Conservation (phyloP, 2,329 filamentous ascomycete genomes). For the Diaporthe sp. region DNA sequence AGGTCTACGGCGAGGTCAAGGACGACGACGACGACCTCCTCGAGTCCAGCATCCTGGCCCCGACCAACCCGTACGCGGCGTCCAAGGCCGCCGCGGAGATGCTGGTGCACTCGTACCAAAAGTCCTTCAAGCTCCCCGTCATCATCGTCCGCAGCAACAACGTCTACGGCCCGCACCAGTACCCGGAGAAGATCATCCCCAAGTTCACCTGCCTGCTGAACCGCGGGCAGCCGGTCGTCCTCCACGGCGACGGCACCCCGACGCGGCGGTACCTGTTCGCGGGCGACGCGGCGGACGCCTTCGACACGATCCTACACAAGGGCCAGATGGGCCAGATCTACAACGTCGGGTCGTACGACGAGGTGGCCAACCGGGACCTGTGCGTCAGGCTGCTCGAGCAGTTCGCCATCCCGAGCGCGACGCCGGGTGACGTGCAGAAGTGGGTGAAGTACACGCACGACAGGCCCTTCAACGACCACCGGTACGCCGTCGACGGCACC, state of each 20-base stretch:
- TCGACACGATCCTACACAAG: conserved; percentile 85
- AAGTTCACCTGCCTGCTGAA: conserved; percentile 82
- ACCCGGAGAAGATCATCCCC: conserved; percentile 86
- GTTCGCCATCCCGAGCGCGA: conserved; percentile 65
- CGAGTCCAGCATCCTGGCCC: conserved; percentile 79
- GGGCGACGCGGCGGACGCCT: conserved; percentile 82
- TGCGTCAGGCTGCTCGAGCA: conserved; percentile 72
- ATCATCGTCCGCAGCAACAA: conserved; percentile 88
- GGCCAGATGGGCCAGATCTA: conserved; percentile 81
- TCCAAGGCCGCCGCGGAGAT: conserved; percentile 87
- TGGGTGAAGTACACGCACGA: conserved; percentile 82
- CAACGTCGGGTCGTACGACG: conserved; percentile 83
- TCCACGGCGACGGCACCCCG: conserved; percentile 81
- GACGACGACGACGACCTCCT: conserved; percentile 77
- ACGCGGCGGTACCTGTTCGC: conserved; percentile 82
- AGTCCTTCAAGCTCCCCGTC: conserved; percentile 82
- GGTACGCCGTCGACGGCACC: conserved; percentile 77
- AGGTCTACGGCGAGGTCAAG: conserved; percentile 85
- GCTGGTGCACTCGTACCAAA: conserved; percentile 87
- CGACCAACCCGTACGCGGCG: conserved; percentile 85
- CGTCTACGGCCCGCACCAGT: conserved; percentile 87
- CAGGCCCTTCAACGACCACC: conserved; percentile 80
- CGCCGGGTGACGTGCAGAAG: conserved; percentile 63
- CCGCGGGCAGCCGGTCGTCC: conserved; percentile 72
- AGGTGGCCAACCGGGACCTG: conserved; percentile 79